phyloP scores from a whole-genome alignment of 2,329 filamentous ascomycete genomes.

The Ilyonectria destructans region DNA sequence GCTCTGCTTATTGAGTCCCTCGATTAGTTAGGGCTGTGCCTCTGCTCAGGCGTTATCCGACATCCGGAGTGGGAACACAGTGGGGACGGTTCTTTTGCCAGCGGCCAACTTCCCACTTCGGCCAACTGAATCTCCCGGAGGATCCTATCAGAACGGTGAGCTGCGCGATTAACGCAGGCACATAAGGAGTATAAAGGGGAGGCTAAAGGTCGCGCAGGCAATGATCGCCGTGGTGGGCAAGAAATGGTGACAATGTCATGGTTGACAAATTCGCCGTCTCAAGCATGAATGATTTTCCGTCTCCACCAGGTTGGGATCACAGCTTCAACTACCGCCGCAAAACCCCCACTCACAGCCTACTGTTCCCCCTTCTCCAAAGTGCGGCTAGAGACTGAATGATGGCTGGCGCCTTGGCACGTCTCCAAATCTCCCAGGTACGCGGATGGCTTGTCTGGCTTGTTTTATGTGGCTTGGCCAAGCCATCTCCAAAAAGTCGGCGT shows the following conservation, averaged over 20 bases:
- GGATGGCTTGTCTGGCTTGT: neutral
- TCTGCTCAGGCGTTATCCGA: neutral
- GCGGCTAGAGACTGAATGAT: neutral
- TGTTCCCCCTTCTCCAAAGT: neutral
- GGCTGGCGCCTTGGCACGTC: neutral
- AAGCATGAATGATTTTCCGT: neutral
- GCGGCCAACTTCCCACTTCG: neutral
- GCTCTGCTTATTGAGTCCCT: neutral
- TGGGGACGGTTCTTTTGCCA: neutral
- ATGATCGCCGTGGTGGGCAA: constrained; percentile 8
- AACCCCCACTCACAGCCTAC: neutral
- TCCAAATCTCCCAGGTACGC: neutral
- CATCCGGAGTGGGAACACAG: neutral
- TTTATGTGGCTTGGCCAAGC: neutral
- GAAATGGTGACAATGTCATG: constrained; percentile 19
- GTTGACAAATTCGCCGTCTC: constrained; percentile 14
- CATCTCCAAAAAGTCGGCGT: constrained; percentile 8
- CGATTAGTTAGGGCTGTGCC: neutral
- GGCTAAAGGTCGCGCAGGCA: constrained; percentile 16
- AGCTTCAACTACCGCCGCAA: neutral
- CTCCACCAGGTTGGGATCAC: neutral
- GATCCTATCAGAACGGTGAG: neutral
- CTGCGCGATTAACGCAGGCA: neutral
- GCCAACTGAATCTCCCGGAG: neutral
- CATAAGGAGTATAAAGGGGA: neutral